These are phyloP conservation scores for Microdochium trichocladiopsis DNA, from an alignment of 2,329 filamentous ascomycete genomes.

Conservation along the genomic window DNA sequence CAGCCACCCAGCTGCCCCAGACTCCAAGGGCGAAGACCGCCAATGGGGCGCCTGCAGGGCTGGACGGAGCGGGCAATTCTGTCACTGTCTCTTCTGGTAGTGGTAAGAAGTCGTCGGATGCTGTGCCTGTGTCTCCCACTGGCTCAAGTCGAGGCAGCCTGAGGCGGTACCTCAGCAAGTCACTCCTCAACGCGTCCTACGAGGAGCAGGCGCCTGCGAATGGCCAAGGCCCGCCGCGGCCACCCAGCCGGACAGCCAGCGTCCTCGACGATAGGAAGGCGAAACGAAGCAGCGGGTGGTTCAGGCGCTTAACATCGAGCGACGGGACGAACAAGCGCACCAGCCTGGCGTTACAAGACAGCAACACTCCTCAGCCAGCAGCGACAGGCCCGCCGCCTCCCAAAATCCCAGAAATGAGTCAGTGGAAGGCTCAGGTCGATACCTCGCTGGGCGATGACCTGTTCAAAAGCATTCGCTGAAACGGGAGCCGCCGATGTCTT, in stretches of 20 bases:
- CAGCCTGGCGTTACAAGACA: constrained; percentile 8
- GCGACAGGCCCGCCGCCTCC: constrained; percentile 46
- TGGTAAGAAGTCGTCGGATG: constrained; percentile 5
- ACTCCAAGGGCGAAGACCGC: constrained; percentile 4
- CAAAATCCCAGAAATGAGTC: constrained; percentile 52
- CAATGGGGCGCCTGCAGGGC: neutral
- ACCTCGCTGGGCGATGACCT: constrained; percentile 42
- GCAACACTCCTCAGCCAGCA: constrained; percentile 30
- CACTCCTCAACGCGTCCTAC: constrained; percentile 45
- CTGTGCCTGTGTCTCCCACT: constrained; percentile 35
- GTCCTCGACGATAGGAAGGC: constrained; percentile 47
- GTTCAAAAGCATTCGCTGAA: constrained; percentile 53
- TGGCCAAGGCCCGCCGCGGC: constrained; percentile 26
- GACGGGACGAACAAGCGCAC: constrained; percentile 20
- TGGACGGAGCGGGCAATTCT: neutral
- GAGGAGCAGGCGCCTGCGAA: constrained; percentile 31
- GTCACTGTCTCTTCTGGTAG: constrained; percentile 3
- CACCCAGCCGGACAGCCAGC: constrained; percentile 41
- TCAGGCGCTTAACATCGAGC: constrained; percentile 41
- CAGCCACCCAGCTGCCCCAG: constrained; percentile 32
- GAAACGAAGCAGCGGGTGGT: constrained; percentile 53
- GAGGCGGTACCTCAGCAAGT: constrained; percentile 49
- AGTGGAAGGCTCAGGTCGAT: constrained; percentile 42
- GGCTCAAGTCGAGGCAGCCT: constrained; percentile 47
- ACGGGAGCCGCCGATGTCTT: constrained; percentile 2